These are phyloP conservation scores for Leccinum rimulosum DNA, from an alignment of 768 basidiomycete species.

Conservation along the genomic window DNA sequence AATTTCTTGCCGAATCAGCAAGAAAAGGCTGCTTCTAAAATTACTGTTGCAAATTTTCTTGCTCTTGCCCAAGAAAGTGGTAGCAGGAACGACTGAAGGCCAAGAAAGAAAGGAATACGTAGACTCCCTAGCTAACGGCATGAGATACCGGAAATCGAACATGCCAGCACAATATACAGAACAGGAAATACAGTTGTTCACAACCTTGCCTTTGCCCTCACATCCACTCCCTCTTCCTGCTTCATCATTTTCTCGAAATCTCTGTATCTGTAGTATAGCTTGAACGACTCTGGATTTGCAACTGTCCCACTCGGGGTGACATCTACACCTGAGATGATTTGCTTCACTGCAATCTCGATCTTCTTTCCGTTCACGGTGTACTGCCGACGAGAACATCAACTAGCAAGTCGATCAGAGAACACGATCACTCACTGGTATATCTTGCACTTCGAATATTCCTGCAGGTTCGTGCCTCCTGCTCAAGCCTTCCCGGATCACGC, in stretches of 20 bases:
- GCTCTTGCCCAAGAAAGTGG: too few relatives aligned
- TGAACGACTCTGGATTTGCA: conserved; percentile 65
- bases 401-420: not conserved
- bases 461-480: conserved; percentile 77
- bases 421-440: conserved; percentile 59
- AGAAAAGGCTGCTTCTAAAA: not conserved
- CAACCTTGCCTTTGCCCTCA: conserved; percentile 11
- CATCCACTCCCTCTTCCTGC: conserved; percentile 16
- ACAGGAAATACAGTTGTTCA: conserved; percentile 1
- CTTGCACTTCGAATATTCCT: conserved; percentile 58
- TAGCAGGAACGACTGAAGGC: too few relatives aligned
- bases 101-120: too few relatives aligned
- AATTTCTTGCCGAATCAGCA: too few relatives aligned
- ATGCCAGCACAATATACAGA: not conserved
- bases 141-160: too few relatives aligned
- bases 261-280: conserved; percentile 62
- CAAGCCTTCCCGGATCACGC: conserved; percentile 54
- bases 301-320: conserved; percentile 72
- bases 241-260: conserved; percentile 41
- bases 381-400: conserved; percentile 33
- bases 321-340: conserved; percentile 66
- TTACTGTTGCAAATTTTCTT: not conserved
- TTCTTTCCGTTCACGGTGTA: conserved; percentile 79
- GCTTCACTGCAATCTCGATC: conserved; percentile 77
- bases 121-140: too few relatives aligned